Base-by-base conservation (phyloP, 352 stramenopile genomes). In the Phytophthora melonis region DNA sequence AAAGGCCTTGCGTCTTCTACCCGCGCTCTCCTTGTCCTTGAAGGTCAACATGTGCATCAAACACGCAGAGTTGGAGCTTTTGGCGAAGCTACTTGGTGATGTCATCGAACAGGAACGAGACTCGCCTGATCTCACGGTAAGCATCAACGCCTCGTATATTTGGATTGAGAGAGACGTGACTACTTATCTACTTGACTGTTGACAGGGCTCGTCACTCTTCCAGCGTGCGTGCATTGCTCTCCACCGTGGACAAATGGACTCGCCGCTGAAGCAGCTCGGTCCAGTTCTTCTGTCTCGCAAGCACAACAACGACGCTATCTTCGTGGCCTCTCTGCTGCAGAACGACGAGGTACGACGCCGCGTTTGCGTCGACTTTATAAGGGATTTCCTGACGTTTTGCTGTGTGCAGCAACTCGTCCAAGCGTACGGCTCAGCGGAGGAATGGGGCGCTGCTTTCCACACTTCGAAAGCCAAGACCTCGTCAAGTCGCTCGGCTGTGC, bases 41-140 rank as follows among this genome's bases (percentile, higher is more conserved):
- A 86, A 84, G 66, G 70, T 91, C 39, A 92, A 91, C 68, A 82
- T 95, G 19, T 89, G 83, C 59, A 89, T 93, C 58, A 95, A 90
- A 62, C 84, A 95, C 50, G 69, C 75, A 5, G 18, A 87, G 21
- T 45, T 86, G 5, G 75, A 84, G 7, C 59, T 82, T 2, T 67
- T 95, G 34, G 36, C 74, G 5, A 58, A 72, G 14, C 60, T 92
- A 6, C 58, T 93, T 3, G 30, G 49, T 9, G 58, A 70, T 30
- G 30, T 79, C n/a, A 23, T 79, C 18, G 55, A 77, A 13, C 21
- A 65, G 34, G 74, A 75, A 47, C 63, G 72, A 7, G 72, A 90
- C 34, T 93, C 84, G 1, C 19, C 50, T 21, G 79, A 89, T 61
- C 58, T 82, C 3, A 79, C 79, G 58, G 87, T 93, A 68, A 27